Evolutionary conservation across 352 stramenopile species (phyloP), one percentile per base, ranked within the genome.

Genomic region (Phytophthora pini): DNA sequence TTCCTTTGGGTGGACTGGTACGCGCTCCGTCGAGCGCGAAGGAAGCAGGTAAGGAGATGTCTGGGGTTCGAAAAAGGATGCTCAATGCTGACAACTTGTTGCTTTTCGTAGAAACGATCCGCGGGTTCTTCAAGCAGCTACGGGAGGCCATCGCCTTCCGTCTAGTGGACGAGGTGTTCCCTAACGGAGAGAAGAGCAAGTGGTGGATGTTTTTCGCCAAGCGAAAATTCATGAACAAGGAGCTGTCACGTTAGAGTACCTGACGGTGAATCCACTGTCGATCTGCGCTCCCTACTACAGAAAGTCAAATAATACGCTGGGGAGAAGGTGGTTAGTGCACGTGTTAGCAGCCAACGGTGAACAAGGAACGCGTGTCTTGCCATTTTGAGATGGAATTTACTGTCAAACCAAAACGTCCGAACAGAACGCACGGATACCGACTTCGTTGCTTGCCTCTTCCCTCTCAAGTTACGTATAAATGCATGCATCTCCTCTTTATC

Each of bases 191-290:
- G 59, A 87, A 89, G 62, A 97, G 94, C 85, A 98, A 98, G 80
- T 98, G 93, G 89, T 98, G 93, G 93, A 97, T 95, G 86, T 70
- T 94, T 38, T 98, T 98, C 61, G 79, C 88, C 62, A 98, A 98
- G 83, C 79, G 88, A 77, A 97, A 97, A 78, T 98, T 98, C 67
- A 97, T 98, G 93, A 96, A 96, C 82, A 97, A 97, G 77, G 89
- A 96, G 70, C 80, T 97, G 49, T 53, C 63, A 44, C 80, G 81
- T 66, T 92, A 89, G 39, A 32, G 24, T 29, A 34, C 9, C 31
- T 44, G 27, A 15, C 13, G 13, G 27, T 15, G 38, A 61, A 48
- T 26, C 32, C 10, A 32, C 36, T 26, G 20, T 11, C 17, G 22
- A 62, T 36, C 22, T 68, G 26, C 17, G 31, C 8, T 59, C 36